Base-by-base conservation (phyloP, 805 yeast genomes). In the Kazachstania psychrophila region DNA sequence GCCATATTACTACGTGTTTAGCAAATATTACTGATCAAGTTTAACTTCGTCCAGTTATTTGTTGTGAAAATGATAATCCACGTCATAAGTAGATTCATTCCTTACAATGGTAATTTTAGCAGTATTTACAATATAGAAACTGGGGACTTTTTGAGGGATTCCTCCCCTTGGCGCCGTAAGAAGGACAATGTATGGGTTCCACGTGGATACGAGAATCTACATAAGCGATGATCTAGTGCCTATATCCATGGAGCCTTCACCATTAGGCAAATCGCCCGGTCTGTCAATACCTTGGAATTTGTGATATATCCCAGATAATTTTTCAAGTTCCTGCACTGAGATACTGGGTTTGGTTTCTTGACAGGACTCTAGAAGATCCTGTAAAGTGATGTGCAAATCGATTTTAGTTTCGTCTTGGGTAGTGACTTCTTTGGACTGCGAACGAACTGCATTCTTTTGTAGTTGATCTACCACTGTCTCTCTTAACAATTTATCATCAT, bases 201-300 rank as follows among this genome's bases (percentile, higher is more conserved):
- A 18, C 13, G 15, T 15, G 12, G 10, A 16, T 13, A 13, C 11
- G 26, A 7, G 12, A 10, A 23, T 6, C 66, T 58, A 87, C 86
- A 82, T 83, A 34, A 88, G 62, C 0, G 95, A 81, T 8, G 83
- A 72, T 41, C 96, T 68, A 3, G 87, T 95, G 1, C 96, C 96
- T 13, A 87, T 70, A 32, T 82, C 88, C 28, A 66, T 75, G 50
- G 92, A 75, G 3, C 89, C 75, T 23, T 77, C 70, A 0, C 96
- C 96, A 44, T 76, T 77, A 1, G 94, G 95, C 85, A 89, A 76
- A 40, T 79, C 78, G 0, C 95, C 96, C 39, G 82, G 88, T 31
- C 96, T 62, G 12, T 75, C 86, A 28, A 77, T 70, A 5, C 39
- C 39, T 5, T 79, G 73, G 52, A 89, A 92, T 51, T 79, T 77